Evolutionary conservation across 1,139 yeast species (phyloP).

Genomic region (Yamadazyma oceani): DNA sequence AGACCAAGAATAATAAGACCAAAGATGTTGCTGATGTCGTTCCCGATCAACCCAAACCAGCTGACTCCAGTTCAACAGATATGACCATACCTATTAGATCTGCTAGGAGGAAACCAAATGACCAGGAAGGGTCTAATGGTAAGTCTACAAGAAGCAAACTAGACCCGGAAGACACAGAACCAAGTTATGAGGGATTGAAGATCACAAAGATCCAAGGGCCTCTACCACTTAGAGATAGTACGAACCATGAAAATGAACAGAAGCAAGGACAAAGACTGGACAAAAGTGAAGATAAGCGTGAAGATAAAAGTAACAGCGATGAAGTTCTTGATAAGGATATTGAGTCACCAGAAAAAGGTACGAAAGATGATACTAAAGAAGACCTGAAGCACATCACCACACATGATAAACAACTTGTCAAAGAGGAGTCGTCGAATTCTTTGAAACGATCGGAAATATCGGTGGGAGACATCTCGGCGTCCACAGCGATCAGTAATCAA

Average conservation of each 20-base stretch:
- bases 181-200: slow-evolving; percentile 1
- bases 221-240: too few species aligned
- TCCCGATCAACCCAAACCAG: background rate
- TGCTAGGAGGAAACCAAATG: slow-evolving; percentile 8
- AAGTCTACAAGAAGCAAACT: background rate
- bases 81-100: slow-evolving; percentile 10
- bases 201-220: background rate
- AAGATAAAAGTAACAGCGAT: too few species aligned
- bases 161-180: slow-evolving; percentile 1
- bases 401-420: background rate
- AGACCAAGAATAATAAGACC: background rate
- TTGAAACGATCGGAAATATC: slow-evolving; percentile 1
- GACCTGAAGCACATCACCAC: background rate
- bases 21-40: too few species aligned
- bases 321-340: too few species aligned
- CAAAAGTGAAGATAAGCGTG: too few species aligned
- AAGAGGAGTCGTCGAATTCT: background rate
- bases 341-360: background rate
- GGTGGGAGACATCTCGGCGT: background rate
- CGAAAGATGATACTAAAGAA: background rate
- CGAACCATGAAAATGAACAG: background rate
- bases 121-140: slow-evolving; percentile 3
- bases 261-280: slow-evolving; percentile 1
- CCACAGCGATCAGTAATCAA: background rate
- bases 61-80: background rate